Evolutionary conservation across 192 early-diverging fungal genomes (phyloP).

Genomic region (Piromyces sp.): DNA sequence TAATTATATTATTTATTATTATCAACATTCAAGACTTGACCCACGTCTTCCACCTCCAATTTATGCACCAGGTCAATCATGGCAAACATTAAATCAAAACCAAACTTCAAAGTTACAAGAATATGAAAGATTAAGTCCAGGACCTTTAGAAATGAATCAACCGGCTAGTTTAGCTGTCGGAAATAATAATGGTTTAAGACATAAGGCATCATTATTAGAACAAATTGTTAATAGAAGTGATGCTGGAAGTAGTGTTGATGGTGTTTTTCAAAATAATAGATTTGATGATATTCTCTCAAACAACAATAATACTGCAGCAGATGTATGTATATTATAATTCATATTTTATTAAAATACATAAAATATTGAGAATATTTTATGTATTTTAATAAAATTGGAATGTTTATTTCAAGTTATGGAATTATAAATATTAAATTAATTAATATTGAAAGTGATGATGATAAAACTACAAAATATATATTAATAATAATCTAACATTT

Average conservation of each 20-base stretch:
- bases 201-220: not conserved
- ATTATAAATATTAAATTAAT: too few species aligned
- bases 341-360: too few species aligned
- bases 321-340: not conserved
- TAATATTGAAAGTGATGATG: too few species aligned
- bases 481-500: too few species aligned
- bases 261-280: not conserved
- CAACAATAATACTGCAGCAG: not conserved
- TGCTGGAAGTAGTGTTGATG: constrained; percentile 1
- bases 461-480: too few species aligned
- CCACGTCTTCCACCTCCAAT: constrained; percentile 33
- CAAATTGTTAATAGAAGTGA: not conserved
- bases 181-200: not conserved
- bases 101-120: not conserved
- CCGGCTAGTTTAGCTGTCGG: not conserved
- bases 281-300: not conserved
- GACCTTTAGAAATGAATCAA: not conserved
- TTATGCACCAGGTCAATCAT: constrained; percentile 47
- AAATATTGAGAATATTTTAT: too few species aligned
- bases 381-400: too few species aligned
- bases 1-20: constrained; percentile 46
- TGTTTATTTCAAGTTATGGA: too few species aligned
- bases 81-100: constrained; percentile 18
- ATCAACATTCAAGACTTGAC: constrained; percentile 33
- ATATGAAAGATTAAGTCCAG: constrained; percentile 1